These are phyloP conservation scores for Astrephomene gubernaculifera DNA, from an alignment of 139 green algal species.

Conservation along the genomic window DNA sequence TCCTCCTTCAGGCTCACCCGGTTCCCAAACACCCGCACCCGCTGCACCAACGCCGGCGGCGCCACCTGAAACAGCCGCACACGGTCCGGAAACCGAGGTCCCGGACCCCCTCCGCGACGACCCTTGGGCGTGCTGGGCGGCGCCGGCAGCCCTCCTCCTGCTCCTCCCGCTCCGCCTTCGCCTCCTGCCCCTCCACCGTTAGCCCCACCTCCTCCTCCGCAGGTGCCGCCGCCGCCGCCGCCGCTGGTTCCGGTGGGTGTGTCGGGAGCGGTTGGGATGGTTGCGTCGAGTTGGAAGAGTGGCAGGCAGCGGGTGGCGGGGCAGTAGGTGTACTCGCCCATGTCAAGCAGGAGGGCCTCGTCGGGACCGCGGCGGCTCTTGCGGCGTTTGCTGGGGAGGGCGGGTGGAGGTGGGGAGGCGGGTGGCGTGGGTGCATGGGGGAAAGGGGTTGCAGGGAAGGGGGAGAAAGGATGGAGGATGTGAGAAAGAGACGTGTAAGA, in stretches of 20 bases:
- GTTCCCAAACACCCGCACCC: slow-evolving; percentile 50
- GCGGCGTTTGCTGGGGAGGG: background rate
- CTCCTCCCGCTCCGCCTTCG: too few relatives aligned
- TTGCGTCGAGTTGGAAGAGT: slow-evolving; percentile 7
- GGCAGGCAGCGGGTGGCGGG: background rate
- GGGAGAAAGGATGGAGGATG: too few relatives aligned
- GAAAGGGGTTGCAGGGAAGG: background rate
- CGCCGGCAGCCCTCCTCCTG: too few relatives aligned
- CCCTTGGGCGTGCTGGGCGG: slow-evolving; percentile 16
- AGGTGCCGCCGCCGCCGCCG: too few relatives aligned
- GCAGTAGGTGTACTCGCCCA: slow-evolving; percentile 58
- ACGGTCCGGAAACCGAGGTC: background rate
- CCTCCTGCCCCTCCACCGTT: background rate
- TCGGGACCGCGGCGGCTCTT: slow-evolving; percentile 17
- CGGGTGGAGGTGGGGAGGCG: background rate
- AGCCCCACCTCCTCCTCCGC: background rate
- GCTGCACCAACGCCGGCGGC: slow-evolving; percentile 24
- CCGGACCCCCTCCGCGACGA: too few relatives aligned
- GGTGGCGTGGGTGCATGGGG: background rate
- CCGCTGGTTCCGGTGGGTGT: too few relatives aligned
- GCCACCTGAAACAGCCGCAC: slow-evolving; percentile 50
- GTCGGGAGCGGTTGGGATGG: too few relatives aligned
- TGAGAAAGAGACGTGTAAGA: too few relatives aligned
- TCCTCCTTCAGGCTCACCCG: slow-evolving; percentile 48
- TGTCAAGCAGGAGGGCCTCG: slow-evolving; percentile 58